Base-by-base conservation (phyloP, 1,284 basidiomycete genomes). In the Ceratorhiza oryzae-sativae region DNA sequence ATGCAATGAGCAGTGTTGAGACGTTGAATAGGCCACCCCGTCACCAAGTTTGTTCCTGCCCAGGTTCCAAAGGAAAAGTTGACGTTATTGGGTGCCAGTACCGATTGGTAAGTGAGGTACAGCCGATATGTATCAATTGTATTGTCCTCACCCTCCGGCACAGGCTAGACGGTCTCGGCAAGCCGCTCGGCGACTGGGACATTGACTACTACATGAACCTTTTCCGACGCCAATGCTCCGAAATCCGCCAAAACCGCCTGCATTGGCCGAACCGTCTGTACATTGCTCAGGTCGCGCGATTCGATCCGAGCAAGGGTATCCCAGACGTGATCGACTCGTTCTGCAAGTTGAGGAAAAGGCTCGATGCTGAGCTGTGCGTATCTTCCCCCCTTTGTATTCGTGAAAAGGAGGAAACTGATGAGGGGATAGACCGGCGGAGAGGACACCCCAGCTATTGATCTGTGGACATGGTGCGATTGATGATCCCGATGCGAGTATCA, bases 401-500 rank as follows among this genome's bases (percentile, higher is more conserved):
- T 2, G n/a, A 3, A 39, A 39, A 41, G 36, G 10, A 55, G 23
- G 23, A 15, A 8, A 18, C 39, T 68, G 36, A 68, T 39, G 5
- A 30, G 25, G 23, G 27, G 6, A 30, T 41, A 68, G 63, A 42
- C 67, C 67, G 10, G 67, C 84, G 25, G 84, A 87, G 9, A 86
- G 91, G 58, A 83, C 84, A n/a, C 92, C 93, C 65, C 92, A 94
- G 80, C 80, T 95, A 75, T 84, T 95, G 77, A 82, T 95, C 75
- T 93, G 92, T 79, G 93, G 93, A 36, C 93, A 95, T 77, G 93
- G 93, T 72, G 91, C 91, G 30, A 92, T 94, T 68, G 91, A 94
- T 76, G 93, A 93, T 79, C 91, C 91, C 23, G 90, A 93, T 82
- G 90, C 89, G 42, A 91, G 88, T 80, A 42, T 59, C 56, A 46